Evolutionary conservation across 176 grass and related monocot genomes (phyloP).

Genomic region (Dendrocalamus sinicus): DNA sequence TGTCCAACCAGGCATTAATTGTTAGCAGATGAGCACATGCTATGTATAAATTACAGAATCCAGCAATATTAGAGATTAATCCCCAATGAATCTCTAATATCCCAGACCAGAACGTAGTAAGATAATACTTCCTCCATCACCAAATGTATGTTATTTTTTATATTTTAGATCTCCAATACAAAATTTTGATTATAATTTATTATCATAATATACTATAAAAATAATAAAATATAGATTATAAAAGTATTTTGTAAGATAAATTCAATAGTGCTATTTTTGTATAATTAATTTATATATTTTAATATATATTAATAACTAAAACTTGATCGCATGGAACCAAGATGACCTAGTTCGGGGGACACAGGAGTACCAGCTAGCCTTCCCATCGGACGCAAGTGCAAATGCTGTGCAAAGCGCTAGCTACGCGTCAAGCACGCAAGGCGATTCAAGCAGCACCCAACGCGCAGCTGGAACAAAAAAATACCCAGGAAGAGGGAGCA

Average conservation of each 20-base stretch:
- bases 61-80: neutral
- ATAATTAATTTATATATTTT: no score
- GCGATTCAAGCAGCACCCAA: neutral
- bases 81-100: no score
- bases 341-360: no score
- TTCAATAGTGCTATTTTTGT: no score
- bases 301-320: no score
- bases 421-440: slow-evolving; percentile 19
- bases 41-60: neutral
- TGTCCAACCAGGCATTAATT: neutral
- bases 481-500: slow-evolving; percentile 25
- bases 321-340: no score
- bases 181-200: no score
- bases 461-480: slow-evolving; percentile 10
- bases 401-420: neutral
- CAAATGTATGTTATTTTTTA: no score
- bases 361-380: neutral
- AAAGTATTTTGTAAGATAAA: no score
- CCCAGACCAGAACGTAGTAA: neutral
- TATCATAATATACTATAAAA: no score
- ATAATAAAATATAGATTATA: no score
- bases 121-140: neutral
- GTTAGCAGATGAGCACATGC: neutral
- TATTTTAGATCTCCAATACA: no score
- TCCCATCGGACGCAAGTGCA: slow-evolving; percentile 17